A percentile compares a stretch with the other conserved stretches of the same genome.
These are phyloP conservation scores for Gracilaria gracilis DNA, from an alignment of 23 red algal species.

Conservation along the genomic window DNA sequence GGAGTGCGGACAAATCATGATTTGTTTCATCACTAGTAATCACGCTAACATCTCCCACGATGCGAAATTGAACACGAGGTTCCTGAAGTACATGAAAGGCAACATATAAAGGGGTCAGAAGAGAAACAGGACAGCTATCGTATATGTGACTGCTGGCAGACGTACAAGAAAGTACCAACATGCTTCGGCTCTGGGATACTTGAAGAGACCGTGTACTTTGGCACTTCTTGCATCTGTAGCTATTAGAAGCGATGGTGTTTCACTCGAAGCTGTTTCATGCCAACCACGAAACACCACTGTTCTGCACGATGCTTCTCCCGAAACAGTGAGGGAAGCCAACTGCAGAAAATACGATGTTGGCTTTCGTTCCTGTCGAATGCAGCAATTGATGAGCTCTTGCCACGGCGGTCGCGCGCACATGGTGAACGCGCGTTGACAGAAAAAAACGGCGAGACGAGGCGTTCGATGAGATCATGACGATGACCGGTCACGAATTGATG, in stretches of 20 bases:
- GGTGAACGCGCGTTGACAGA: neutral
- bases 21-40: conserved; percentile 1
- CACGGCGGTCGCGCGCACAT: conserved; percentile 30
- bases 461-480: too few relatives aligned
- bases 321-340: conserved; percentile 30
- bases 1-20: neutral
- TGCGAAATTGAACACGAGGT: conserved; percentile 23
- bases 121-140: too few relatives aligned
- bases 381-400: conserved; percentile 17
- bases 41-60: neutral
- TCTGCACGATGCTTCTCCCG: conserved; percentile 5
- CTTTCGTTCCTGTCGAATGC: neutral
- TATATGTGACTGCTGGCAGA: neutral
- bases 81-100: neutral
- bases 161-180: conserved; percentile 68
- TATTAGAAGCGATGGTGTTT: neutral
- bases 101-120: neutral
- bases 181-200: conserved; percentile 23
- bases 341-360: conserved; percentile 29
- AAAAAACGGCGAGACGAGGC: neutral
- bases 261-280: neutral
- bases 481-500: neutral
- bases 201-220: conserved; percentile 27
- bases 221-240: conserved; percentile 25
- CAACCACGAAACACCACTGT: conserved; percentile 60